Evolutionary conservation across 164 flowering plant genomes (phyloP), one percentile per base, ranked within the genome.

Genomic region (Vitis rotundifolia): DNA sequence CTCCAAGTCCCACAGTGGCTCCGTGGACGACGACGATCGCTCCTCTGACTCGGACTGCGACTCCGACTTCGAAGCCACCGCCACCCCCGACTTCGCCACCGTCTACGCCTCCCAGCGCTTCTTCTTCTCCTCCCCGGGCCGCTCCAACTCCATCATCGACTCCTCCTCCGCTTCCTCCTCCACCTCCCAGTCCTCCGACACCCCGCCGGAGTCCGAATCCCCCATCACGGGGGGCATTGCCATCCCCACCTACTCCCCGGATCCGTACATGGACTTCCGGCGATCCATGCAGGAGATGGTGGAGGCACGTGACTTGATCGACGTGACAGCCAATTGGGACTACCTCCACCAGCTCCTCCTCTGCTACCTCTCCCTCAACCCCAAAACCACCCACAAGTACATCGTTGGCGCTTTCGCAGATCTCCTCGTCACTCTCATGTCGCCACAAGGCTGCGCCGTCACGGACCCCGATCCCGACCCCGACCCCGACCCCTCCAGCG

Each of bases 221-320:
- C 56, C 63, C 11, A 76, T 77, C 47, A 69, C 56, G 15, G 73
- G 76, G 52, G 74, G 84, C 50, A 70, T 83, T 9, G 86, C 88
- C 31, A 78, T 87, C 9, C 78, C 77, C 26, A 87, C 87, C 8
- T 78, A 78, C 77, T 89, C 93, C 18, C 86, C 84, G 29, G 89
- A 89, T 72, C 94, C 94, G 2, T 89, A 80, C 76, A 31, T 60
- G 63, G 98, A 92, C 71, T 92, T 94, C 83, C 77, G 93, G 64
- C 79, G 83, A 47, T 94, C 98, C 19, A 94, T 94, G 98, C 88
- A 92, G 72, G 98, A 94, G 78, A 94, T 94, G 97, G 92, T 91
- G 77, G 95, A 86, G 55, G 88, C 93, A 18, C 79, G 86, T 63
- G 84, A 68, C 11, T 5, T 76, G 55, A 26, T 12, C 11, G 86